These are phyloP conservation scores for Hanseniaspora pseudoguilliermondii DNA, from an alignment of 805 yeast species.

Conservation along the genomic window DNA sequence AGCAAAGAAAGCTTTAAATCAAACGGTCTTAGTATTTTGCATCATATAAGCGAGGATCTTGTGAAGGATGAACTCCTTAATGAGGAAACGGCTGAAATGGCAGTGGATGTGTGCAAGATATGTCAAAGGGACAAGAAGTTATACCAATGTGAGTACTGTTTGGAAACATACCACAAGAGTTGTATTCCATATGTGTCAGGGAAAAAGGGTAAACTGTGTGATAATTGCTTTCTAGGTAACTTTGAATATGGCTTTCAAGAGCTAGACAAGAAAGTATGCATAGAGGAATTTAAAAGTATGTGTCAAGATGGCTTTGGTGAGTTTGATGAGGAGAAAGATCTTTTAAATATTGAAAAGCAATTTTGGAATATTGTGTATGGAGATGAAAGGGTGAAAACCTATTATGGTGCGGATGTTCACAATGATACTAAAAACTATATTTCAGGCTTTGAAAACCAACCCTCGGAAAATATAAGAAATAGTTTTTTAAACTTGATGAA, in stretches of 20 bases:
- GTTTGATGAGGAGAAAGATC: slow-evolving; percentile 28
- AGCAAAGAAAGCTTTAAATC: not conserved
- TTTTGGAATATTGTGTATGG: slow-evolving; percentile 51
- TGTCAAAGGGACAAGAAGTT: not conserved
- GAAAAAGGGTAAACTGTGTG: slow-evolving; percentile 57
- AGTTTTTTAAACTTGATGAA: slow-evolving; percentile 70
- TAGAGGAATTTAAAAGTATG: slow-evolving; percentile 46
- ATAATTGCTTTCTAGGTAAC: slow-evolving; percentile 69
- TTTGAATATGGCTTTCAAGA: slow-evolving; percentile 85
- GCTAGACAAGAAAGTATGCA: slow-evolving; percentile 39
- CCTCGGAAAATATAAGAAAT: slow-evolving; percentile 28
- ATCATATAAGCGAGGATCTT: not conserved
- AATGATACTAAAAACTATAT: slow-evolving; percentile 26
- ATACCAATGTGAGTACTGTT: slow-evolving; percentile 9
- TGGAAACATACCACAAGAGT: slow-evolving; percentile 6
- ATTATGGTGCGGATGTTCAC: slow-evolving; percentile 80
- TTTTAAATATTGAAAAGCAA: slow-evolving; percentile 42
- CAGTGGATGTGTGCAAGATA: not conserved
- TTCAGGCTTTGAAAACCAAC: slow-evolving; percentile 43
- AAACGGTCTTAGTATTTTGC: slow-evolving; percentile 7
- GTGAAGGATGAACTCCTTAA: not conserved
- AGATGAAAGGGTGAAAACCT: slow-evolving; percentile 42
- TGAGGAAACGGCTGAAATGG: not conserved
- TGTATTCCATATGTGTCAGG: slow-evolving; percentile 4
- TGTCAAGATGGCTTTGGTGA: slow-evolving; percentile 37